Evolutionary conservation across 1,284 basidiomycete genomes (phyloP).

Genomic region (Peniophora sp.): DNA sequence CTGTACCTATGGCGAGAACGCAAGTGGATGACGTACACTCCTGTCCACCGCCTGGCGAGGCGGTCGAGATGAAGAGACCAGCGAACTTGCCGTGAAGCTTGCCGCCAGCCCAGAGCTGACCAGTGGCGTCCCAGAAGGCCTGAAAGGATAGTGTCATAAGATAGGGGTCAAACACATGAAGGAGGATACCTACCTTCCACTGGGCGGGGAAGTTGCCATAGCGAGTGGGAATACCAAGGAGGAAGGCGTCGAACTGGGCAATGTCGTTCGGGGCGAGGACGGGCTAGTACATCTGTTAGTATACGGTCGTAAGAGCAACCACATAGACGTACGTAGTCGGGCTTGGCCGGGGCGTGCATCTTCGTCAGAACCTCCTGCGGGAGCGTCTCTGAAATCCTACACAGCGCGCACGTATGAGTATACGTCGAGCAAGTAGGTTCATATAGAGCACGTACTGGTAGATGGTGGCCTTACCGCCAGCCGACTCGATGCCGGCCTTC

Average conservation of each 20-base stretch:
- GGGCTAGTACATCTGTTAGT: too few species aligned
- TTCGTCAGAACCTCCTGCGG: conserved; percentile 66
- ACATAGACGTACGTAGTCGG: too few species aligned
- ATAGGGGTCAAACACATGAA: not conserved
- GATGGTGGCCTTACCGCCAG: conserved; percentile 68
- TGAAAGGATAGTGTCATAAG: conserved; percentile 20
- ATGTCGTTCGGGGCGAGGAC: conserved; percentile 30
- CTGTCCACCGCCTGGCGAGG: conserved; percentile 34
- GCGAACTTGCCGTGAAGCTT: conserved; percentile 78
- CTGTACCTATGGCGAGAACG: not conserved
- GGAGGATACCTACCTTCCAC: not conserved
- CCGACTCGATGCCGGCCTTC: conserved; percentile 61
- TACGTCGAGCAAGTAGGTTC: not conserved
- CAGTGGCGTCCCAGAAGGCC: conserved; percentile 80
- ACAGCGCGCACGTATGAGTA: not conserved
- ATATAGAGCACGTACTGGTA: conserved; percentile 50
- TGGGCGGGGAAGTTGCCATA: conserved; percentile 62
- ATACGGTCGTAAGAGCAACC: conserved; percentile 64
- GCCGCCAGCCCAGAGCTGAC: conserved; percentile 67
- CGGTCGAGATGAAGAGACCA: conserved; percentile 63
- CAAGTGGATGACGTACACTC: not conserved
- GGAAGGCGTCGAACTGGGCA: conserved; percentile 56
- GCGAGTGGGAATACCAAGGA: conserved; percentile 76
- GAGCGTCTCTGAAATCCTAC: conserved; percentile 79
- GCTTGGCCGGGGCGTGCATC: conserved; percentile 72